A percentile compares a stretch with the other conserved stretches of the same genome.
phyloP scores from a whole-genome alignment of 2,329 filamentous ascomycete species.

The Geosmithia morbida region DNA sequence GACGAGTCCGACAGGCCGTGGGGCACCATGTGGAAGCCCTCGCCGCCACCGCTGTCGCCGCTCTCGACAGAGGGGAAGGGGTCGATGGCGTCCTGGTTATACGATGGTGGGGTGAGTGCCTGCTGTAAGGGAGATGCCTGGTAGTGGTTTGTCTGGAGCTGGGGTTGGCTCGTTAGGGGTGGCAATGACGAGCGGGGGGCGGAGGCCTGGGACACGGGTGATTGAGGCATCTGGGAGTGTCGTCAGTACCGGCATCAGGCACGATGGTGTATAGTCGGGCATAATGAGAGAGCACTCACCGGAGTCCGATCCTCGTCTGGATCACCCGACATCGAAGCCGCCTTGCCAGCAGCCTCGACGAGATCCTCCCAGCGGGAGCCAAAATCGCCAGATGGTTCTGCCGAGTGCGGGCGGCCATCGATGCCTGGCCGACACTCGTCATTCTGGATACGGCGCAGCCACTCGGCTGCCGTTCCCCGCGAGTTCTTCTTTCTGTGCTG shows the following conservation, averaged over 20 bases:
- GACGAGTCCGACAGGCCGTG: slow-evolving; percentile 57
- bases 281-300: slow-evolving; percentile 36
- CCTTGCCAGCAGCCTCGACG: slow-evolving; percentile 64
- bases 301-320: slow-evolving; percentile 83
- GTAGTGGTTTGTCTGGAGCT: slow-evolving; percentile 51
- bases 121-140: slow-evolving; percentile 85
- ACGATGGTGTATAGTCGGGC: background rate
- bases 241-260: background rate
- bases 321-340: slow-evolving; percentile 79
- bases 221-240: slow-evolving; percentile 41
- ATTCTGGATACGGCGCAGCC: slow-evolving; percentile 44
- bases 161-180: slow-evolving; percentile 43
- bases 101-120: slow-evolving; percentile 70
- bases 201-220: slow-evolving; percentile 49
- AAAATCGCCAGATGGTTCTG: slow-evolving; percentile 68
- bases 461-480: slow-evolving; percentile 51
- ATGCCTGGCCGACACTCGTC: slow-evolving; percentile 49
- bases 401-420: slow-evolving; percentile 72
- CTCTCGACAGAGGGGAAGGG: slow-evolving; percentile 86
- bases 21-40: slow-evolving; percentile 56
- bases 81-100: slow-evolving; percentile 52
- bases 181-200: slow-evolving; percentile 48
- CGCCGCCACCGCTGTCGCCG: slow-evolving; percentile 44
- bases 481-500: slow-evolving; percentile 76
- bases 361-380: slow-evolving; percentile 94